Percentiles rank a stretch among this genome's conserved stretches.
Conservation (phyloP, 148 eudicot genomes). For the Pharnaceum exiguum region DNA sequence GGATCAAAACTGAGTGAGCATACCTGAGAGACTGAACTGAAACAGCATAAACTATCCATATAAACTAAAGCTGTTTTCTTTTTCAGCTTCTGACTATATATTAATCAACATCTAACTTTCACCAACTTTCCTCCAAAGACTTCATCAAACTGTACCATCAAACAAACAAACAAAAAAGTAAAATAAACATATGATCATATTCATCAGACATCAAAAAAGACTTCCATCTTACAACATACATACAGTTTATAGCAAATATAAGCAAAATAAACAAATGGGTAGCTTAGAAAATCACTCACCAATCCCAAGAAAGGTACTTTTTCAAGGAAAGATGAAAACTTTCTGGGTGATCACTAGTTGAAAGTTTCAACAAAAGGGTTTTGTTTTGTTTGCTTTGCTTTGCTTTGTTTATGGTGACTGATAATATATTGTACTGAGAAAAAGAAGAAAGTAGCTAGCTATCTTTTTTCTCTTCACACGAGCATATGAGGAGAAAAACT, state of each 20-base stretch:
- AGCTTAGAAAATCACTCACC: constrained; percentile 24
- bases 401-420: too few species aligned
- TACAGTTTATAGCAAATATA: not conserved
- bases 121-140: constrained; percentile 11
- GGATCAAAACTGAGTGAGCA: not conserved
- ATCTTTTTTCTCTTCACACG: not conserved
- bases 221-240: not conserved
- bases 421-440: too few species aligned
- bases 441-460: constrained; percentile 22
- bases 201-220: constrained; percentile 16
- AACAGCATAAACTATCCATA: constrained; percentile 66
- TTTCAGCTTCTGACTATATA: constrained; percentile 29
- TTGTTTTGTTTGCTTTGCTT: too few species aligned
- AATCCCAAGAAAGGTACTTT: constrained; percentile 10
- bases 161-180: constrained; percentile 8
- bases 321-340: constrained; percentile 9
- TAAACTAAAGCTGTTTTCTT: constrained; percentile 25
- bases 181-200: not conserved
- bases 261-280: constrained; percentile 7
- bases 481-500: constrained; percentile 12
- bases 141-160: constrained; percentile 30
- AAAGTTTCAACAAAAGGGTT: constrained; percentile 11
- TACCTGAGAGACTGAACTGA: constrained; percentile 49
- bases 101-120: constrained; percentile 39
- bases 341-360: constrained; percentile 2